phyloP scores from a whole-genome alignment of 768 basidiomycete genomes.

The Cyclocybe cylindracea region DNA sequence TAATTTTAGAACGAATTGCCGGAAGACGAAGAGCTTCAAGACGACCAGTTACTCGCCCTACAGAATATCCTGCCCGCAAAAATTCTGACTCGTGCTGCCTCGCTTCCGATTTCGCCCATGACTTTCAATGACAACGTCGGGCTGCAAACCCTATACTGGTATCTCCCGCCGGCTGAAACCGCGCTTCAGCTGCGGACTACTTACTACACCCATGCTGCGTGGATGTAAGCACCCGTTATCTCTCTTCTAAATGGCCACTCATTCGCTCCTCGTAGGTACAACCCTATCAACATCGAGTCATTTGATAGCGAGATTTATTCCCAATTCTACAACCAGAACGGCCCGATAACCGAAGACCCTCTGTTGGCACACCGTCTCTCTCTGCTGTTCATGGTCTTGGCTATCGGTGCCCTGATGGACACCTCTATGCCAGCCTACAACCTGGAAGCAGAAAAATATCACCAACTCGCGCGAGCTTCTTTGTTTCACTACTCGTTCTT shows the following conservation, averaged over 20 bases:
- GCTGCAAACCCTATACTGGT: constrained; percentile 63
- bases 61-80: constrained; percentile 60
- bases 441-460: constrained; percentile 69
- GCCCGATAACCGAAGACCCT: constrained; percentile 49
- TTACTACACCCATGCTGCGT: constrained; percentile 66
- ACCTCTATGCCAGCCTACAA: constrained; percentile 55
- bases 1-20: constrained; percentile 58
- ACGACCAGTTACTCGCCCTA: constrained; percentile 47
- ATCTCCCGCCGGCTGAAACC: constrained; percentile 61
- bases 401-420: constrained; percentile 67
- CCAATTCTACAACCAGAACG: constrained; percentile 54
- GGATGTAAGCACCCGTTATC: constrained; percentile 54
- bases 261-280: constrained; percentile 49
- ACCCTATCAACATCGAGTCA: constrained; percentile 59
- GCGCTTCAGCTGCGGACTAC: constrained; percentile 62
- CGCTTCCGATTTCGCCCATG: constrained; percentile 59
- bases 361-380: constrained; percentile 61
- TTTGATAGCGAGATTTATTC: constrained; percentile 63
- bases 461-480: constrained; percentile 65
- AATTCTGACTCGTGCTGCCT: constrained; percentile 62
- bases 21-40: constrained; percentile 47
- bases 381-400: constrained; percentile 65
- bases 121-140: constrained; percentile 45
- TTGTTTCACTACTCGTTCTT: constrained; percentile 66
- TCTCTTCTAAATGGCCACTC: constrained; percentile 4